Percentiles rank a stretch among this genome's conserved stretches.
Conservation (phyloP, 768 basidiomycete genomes). For the Sporobolomyces pararoseus region DNA sequence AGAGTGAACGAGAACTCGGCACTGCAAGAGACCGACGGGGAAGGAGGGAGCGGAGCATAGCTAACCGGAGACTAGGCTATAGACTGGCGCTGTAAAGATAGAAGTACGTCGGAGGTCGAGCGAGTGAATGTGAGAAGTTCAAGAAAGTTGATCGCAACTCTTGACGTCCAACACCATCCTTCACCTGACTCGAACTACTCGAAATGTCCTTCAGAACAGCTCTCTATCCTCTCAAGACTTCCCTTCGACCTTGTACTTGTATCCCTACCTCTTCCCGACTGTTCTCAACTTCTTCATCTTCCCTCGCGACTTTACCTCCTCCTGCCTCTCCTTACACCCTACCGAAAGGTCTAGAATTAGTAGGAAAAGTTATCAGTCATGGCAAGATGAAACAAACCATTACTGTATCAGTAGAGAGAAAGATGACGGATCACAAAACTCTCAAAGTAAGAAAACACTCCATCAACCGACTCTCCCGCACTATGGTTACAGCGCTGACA, state of each 20-base stretch:
- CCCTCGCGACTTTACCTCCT: conserved; percentile 2
- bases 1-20: no score
- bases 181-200: background rate
- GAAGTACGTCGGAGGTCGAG: no score
- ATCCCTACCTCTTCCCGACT: background rate
- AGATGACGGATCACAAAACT: conserved; percentile 39
- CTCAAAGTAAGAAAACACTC: conserved; percentile 23
- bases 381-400: conserved; percentile 31
- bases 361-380: conserved; percentile 23
- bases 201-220: conserved; percentile 7
- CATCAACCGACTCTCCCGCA: background rate
- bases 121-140: background rate
- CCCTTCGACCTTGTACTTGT: conserved; percentile 9
- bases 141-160: no score
- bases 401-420: conserved; percentile 38
- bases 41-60: conserved; percentile 3
- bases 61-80: no score
- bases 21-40: no score
- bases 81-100: no score
- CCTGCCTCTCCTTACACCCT: conserved; percentile 26
- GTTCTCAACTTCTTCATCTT: conserved; percentile 13
- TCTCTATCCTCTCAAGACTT: background rate
- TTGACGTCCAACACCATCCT: no score
- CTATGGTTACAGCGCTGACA: background rate
- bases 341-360: conserved; percentile 34